Base-by-base conservation (phyloP, 2,329 filamentous ascomycete species). In the Colletotrichum liriopes region DNA sequence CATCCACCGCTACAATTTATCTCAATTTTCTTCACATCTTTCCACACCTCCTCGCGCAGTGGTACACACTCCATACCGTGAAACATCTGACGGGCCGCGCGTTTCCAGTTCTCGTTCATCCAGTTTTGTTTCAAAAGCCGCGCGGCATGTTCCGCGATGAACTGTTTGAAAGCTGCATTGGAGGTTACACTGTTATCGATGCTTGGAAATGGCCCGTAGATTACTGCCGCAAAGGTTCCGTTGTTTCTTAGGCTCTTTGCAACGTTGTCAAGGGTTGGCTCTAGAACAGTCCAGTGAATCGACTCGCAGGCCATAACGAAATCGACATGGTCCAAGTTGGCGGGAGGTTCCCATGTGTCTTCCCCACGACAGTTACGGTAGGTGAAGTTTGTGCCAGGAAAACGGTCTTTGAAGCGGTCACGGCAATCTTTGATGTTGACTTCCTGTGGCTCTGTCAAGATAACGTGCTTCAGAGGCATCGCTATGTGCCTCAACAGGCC, bases 271-370 rank as follows among this genome's bases (percentile, higher is more conserved):
- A 58, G 43, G 7, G 68, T 63, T 11, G 64, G 51, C 29, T 39
- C 58, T 8, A 68, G 35, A 12, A 58, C 20, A 16, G 64, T 71
- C 68, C 58, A 71, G 65, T 63, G 64, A 20, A 71, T 43, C 18
- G 68, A 68, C 16, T 68, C 68, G 43, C 56, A 63, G 26, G 69
- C 69, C 51, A 63, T 71, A 32, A 62, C 58, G 16, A 68, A 63
- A 51, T 67, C 65, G 29, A 71, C 45, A 2, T 52, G 20, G 3
- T 59, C 35, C 26, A 58, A n/a, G 14, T 51, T 43, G 4, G 51
- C 3, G 41, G 51, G 51, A 41, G 43, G 23, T 9, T 55, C 54
- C 51, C 64, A 71, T 9, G 51, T 51, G 43, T 59, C 29, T 32
- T 63, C 68, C 26, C 41, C 47, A n/a, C 68, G 26, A n/a, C 51